phyloP scores from a whole-genome alignment of 805 yeast genomes.

The Wickerhamia fluorescens region DNA sequence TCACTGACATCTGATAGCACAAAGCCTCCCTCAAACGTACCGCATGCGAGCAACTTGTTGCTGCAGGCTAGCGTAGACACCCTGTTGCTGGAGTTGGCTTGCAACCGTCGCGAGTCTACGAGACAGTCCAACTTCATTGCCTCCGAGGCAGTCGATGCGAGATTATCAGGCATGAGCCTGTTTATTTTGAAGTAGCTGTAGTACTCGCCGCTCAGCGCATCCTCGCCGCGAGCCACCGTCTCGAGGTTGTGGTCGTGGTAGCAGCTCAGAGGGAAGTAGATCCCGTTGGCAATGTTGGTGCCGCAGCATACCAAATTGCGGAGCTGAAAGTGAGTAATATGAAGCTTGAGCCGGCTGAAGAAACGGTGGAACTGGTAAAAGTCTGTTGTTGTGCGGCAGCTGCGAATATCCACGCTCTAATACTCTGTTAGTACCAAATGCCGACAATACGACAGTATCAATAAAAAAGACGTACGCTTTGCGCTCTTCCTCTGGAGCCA shows the following conservation, averaged over 20 bases:
- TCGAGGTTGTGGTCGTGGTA: slow-evolving; percentile 24
- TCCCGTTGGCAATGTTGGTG: slow-evolving; percentile 24
- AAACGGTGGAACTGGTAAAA: slow-evolving; percentile 33
- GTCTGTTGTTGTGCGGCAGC: slow-evolving; percentile 18
- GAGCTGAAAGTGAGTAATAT: slow-evolving; percentile 51
- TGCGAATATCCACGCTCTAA: slow-evolving; percentile 2
- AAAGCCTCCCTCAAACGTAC: slow-evolving; percentile 49
- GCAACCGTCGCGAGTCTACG: slow-evolving; percentile 26
- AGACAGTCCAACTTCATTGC: slow-evolving; percentile 32
- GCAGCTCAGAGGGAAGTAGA: slow-evolving; percentile 34
- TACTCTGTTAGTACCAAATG: too few relatives aligned
- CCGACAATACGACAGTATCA: too few relatives aligned
- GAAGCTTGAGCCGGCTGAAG: slow-evolving; percentile 39
- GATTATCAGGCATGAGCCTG: slow-evolving; percentile 25
- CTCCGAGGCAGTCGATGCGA: slow-evolving; percentile 4
- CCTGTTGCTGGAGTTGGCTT: slow-evolving; percentile 27
- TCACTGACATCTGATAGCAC: slow-evolving; percentile 29
- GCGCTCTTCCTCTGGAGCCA: slow-evolving; percentile 25
- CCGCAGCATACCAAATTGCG: slow-evolving; percentile 42
- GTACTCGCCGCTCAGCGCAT: too few relatives aligned
- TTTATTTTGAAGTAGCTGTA: slow-evolving; percentile 30
- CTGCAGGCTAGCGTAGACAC: slow-evolving; percentile 44
- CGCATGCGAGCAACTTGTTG: slow-evolving; percentile 37
- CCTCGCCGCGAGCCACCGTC: slow-evolving; percentile 16
- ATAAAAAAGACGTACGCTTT: slow-evolving; percentile 24